phyloP scores from a whole-genome alignment of 108 stramenopile species.

The Fistulifera pelliculosa region DNA sequence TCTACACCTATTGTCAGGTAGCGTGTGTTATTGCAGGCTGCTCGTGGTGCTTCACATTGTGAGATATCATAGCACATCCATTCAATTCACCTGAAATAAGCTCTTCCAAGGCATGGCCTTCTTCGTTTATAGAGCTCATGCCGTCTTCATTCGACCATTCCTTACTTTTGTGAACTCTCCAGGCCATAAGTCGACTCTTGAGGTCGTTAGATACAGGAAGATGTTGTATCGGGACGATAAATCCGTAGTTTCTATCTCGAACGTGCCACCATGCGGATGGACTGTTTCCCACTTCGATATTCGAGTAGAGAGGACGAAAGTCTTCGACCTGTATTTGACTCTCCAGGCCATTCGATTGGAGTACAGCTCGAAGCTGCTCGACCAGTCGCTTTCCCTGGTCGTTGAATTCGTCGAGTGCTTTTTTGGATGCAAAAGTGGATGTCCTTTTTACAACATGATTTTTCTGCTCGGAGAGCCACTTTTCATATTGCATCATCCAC shows the following conservation, averaged over 20 bases:
- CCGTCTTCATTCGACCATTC: background rate
- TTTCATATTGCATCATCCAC: too few relatives aligned
- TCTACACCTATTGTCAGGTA: too few relatives aligned
- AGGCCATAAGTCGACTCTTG: background rate
- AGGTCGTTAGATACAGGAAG: conserved; percentile 7
- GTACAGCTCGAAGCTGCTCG: background rate
- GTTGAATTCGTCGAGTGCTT: conserved; percentile 4
- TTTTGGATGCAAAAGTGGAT: background rate
- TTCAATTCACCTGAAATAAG: too few relatives aligned
- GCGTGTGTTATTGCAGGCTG: too few relatives aligned
- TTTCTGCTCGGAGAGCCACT: too few relatives aligned
- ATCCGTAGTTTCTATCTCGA: conserved; percentile 6
- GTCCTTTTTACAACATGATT: too few relatives aligned
- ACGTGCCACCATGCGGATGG: conserved; percentile 6
- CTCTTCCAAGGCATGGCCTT: too few relatives aligned
- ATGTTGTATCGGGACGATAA: conserved; percentile 5
- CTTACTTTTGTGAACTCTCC: background rate
- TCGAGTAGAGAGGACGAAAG: conserved; percentile 5
- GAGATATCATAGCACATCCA: too few relatives aligned
- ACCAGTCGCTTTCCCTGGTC: background rate
- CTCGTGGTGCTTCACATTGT: too few relatives aligned
- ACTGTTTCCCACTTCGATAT: background rate
- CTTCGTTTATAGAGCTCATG: too few relatives aligned
- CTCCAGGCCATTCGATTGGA: background rate
- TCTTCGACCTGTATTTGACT: background rate